These are phyloP conservation scores for Tetrahymena thermophila DNA, from an alignment of 73 alveolate genomes.

Conservation along the genomic window DNA sequence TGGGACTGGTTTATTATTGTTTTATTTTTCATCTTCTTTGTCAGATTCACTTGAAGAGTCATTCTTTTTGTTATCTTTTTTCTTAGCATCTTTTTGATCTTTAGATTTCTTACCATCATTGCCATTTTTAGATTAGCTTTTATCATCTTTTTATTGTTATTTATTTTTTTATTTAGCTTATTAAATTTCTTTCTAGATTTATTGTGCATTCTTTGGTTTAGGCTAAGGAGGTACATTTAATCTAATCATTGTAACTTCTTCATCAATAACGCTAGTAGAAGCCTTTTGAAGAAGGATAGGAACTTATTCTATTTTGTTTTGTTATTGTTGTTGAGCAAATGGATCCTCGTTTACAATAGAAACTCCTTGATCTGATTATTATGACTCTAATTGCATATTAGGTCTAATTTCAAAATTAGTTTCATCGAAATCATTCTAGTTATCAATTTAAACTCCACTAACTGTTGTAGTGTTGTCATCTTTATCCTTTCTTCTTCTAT, in stretches of 20 bases:
- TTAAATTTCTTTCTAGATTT: constrained; percentile 5
- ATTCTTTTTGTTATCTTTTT: constrained; percentile 4
- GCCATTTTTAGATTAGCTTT: constrained; percentile 29
- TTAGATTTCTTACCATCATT: constrained; percentile 1
- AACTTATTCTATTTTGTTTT: background rate
- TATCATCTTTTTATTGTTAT: constrained; percentile 27
- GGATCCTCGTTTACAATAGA: background rate
- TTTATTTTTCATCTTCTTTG: constrained; percentile 4
- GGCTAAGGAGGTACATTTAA: background rate
- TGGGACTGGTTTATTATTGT: constrained; percentile 15
- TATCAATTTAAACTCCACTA: constrained; percentile 8
- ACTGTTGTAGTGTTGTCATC: constrained; percentile 32
- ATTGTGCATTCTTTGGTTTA: constrained; percentile 17
- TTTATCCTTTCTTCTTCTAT: constrained; percentile 47
- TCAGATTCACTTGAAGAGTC: constrained; percentile 1
- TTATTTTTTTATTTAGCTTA: constrained; percentile 17
- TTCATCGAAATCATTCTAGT: constrained; percentile 10
- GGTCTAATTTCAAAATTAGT: constrained; percentile 3
- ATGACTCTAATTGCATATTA: background rate
- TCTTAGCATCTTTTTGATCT: constrained; percentile 6
- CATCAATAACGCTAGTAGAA: constrained; percentile 16
- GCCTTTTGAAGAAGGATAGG: constrained; percentile 8
- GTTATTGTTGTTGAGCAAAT: background rate
- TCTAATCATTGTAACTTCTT: background rate
- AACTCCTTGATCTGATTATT: background rate